Evolutionary conservation across 192 early-diverging fungal genomes (phyloP), one percentile per base, ranked within the genome.

Genomic region (Rhizophagus prolifer): DNA sequence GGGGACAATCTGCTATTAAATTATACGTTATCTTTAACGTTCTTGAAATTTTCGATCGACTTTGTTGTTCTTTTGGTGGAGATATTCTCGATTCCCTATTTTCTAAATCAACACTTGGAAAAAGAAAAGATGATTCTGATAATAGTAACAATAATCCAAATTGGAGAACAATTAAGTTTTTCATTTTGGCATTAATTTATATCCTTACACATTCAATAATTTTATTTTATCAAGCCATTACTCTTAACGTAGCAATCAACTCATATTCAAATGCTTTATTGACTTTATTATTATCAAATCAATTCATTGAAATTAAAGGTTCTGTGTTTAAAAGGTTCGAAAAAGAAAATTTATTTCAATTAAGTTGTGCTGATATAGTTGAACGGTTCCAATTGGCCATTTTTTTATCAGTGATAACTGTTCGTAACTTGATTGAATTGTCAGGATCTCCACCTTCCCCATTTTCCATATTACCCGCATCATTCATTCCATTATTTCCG

Each of bases 231-330:
- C 94, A 97, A 83, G 93, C 95, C 80, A 95, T 98, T 77, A 96
- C 96, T 9, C 87, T 98, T 65, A 97, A 98, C 79, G 96, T 98
- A 9, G 93, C 97, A 4, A 92, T 98, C 76, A 99, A 99, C 82
- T 95, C 93, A 16, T 97, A 97, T 78, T 95, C 94, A 74, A 97
- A 97, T 81, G 94, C 94, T 9, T 83, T 99, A 28, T 81, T 99
- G 38, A 94, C 96, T n/a, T 79, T 99, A 44, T 87, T 99, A 26
- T 90, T 99, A 50, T 94, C 92, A 44, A 98, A 98, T 78, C 98
- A 98, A 85, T 99, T 99, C 89, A 94, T 96, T 9, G 98, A 99
- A 79, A 96, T 99, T 81, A 99, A 99, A 78, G 91, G 94, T 74
- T 92, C 91, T 58, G 98, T 99, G 8, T 99, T 98, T 74, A 99